Conservation (phyloP, 208 protist species). For the Acanthamoeba lugdunensis region DNA sequence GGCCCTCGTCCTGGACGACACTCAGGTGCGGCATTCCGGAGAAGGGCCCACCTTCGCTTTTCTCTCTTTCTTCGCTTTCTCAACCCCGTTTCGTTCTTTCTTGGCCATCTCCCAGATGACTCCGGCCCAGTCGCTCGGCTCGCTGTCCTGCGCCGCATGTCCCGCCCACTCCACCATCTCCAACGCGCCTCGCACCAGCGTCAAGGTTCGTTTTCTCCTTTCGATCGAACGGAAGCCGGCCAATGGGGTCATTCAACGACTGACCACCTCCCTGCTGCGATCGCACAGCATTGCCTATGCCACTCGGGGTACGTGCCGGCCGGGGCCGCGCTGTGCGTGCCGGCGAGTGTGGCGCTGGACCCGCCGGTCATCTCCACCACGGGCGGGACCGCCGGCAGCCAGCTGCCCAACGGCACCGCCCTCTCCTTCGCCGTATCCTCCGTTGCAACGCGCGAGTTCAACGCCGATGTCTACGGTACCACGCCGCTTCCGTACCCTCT, state of each 20-base stretch:
- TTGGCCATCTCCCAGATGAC: background rate
- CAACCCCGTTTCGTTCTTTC: background rate
- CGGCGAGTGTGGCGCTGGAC: background rate
- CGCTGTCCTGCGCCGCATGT: background rate
- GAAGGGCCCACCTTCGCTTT: no score
- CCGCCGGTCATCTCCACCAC: background rate
- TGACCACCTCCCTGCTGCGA: background rate
- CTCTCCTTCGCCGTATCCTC: background rate
- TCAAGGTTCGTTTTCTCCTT: background rate
- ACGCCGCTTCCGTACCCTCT: background rate
- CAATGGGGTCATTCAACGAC: no score
- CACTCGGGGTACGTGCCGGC: background rate
- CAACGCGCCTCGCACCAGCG: slow-evolving; percentile 28
- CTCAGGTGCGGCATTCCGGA: background rate
- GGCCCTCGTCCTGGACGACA: background rate
- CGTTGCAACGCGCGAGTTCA: background rate
- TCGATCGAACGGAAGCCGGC: no score
- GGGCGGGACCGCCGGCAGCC: background rate
- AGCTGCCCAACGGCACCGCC: background rate
- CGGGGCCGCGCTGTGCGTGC: background rate
- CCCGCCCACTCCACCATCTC: slow-evolving; percentile 21
- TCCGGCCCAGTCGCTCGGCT: background rate
- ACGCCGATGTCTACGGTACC: background rate
- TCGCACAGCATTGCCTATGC: background rate
- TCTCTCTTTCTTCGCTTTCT: background rate